Percentiles rank a stretch among this genome's conserved stretches.
These are phyloP conservation scores for Irpex sp. DNA, from an alignment of 1,284 basidiomycete genomes.

Conservation along the genomic window DNA sequence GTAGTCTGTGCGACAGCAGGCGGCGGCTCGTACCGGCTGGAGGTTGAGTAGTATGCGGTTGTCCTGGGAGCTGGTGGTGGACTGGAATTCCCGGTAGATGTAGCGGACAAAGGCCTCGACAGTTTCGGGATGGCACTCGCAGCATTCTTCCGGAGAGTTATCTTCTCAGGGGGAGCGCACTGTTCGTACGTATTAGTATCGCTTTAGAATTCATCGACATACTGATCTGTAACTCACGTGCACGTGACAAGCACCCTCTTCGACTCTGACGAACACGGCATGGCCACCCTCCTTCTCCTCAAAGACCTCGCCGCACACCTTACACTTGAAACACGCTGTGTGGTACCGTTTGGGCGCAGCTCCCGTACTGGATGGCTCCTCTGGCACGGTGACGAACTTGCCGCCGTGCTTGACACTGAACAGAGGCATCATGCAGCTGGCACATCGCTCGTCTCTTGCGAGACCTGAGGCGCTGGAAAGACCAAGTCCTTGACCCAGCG, in stretches of 20 bases:
- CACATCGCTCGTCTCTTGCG: constrained; percentile 35
- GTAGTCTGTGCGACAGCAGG: constrained; percentile 35
- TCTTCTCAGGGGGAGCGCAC: constrained; percentile 61
- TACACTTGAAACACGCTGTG: constrained; percentile 69
- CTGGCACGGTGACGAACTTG: constrained; percentile 66
- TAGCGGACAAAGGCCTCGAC: constrained; percentile 18
- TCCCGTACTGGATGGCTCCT: constrained; percentile 38
- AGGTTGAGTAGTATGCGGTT: constrained; percentile 28
- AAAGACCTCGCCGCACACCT: constrained; percentile 59
- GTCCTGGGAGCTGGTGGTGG: constrained; percentile 20
- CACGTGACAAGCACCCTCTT: constrained; percentile 66
- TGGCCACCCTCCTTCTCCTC: constrained; percentile 57
- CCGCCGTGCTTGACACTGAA: constrained; percentile 53
- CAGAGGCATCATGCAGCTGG: constrained; percentile 54
- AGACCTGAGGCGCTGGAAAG: constrained; percentile 24
- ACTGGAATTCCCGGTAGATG: constrained; percentile 4
- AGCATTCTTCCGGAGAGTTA: constrained; percentile 31
- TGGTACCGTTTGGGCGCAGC: constrained; percentile 59
- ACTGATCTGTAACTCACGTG: constrained; percentile 43
- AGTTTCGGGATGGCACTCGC: constrained; percentile 21
- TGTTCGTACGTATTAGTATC: constrained; percentile 22
- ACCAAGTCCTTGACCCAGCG: constrained; percentile 16
- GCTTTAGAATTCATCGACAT: constrained; percentile 6
- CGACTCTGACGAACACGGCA: constrained; percentile 62
- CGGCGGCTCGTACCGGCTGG: constrained; percentile 47